A percentile compares a stretch with the other conserved stretches of the same genome.
Evolutionary conservation across 495 filamentous ascomycete species (phyloP).

Genomic region (Evernia prunastri): DNA sequence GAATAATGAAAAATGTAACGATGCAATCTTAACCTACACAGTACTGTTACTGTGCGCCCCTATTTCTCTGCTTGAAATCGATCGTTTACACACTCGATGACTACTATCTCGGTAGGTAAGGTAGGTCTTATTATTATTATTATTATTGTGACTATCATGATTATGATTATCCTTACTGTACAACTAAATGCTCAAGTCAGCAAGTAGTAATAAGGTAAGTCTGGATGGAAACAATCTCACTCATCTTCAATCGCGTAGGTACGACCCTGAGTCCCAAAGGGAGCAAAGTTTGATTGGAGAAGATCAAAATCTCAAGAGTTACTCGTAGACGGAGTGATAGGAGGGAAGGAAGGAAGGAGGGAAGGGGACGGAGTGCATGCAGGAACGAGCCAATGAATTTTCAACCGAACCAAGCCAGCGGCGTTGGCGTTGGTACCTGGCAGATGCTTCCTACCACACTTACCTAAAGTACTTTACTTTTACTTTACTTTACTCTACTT

Average conservation of each 20-base stretch:
- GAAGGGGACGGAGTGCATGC: neutral
- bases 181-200: no score
- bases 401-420: neutral
- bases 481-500: no score
- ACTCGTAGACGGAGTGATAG: no score
- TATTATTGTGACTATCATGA: no score
- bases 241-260: neutral
- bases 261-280: constrained; percentile 1
- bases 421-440: constrained; percentile 3
- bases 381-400: constrained; percentile 1
- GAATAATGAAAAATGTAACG: constrained; percentile 7
- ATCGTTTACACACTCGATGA: neutral
- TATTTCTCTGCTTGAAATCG: neutral
- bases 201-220: neutral
- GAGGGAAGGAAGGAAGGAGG: no score
- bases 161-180: no score
- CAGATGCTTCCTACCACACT: no score
- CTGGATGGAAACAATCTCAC: neutral
- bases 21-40: constrained; percentile 11
- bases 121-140: no score
- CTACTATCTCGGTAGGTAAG: no score
- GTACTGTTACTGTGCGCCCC: constrained; percentile 1
- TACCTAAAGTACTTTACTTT: no score
- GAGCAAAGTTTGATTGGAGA: neutral
- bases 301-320: no score